phyloP scores from a whole-genome alignment of 768 basidiomycete species.

The Lactifluus echinatus region DNA sequence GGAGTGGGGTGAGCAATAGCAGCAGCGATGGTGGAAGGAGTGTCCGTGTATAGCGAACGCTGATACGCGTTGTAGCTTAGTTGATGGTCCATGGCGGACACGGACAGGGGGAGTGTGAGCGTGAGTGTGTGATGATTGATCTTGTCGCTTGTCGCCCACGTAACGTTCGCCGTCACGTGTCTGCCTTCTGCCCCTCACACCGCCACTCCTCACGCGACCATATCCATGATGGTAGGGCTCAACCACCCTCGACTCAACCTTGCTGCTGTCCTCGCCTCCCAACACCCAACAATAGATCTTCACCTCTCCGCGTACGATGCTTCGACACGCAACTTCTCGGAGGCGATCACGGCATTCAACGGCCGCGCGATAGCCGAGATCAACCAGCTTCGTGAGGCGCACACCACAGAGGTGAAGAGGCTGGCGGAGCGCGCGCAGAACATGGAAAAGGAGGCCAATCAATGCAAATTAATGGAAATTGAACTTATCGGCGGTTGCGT shows the following conservation, averaged over 20 bases:
- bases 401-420: conserved; percentile 54
- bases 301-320: conserved; percentile 50
- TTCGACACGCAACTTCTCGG: conserved; percentile 63
- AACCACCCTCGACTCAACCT: conserved; percentile 35
- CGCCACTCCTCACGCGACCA: background rate
- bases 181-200: background rate
- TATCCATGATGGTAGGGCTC: background rate
- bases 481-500: conserved; percentile 60
- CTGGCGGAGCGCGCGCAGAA: conserved; percentile 51
- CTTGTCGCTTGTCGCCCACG: too few species aligned
- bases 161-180: conserved; percentile 9
- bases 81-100: conserved; percentile 37
- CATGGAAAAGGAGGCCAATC: conserved; percentile 59
- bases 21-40: conserved; percentile 33
- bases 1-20: conserved; percentile 50
- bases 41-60: conserved; percentile 53
- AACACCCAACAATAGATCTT: conserved; percentile 58
- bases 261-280: conserved; percentile 39
- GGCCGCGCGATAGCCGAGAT: conserved; percentile 62
- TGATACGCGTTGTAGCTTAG: conserved; percentile 53
- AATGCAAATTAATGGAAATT: conserved; percentile 72
- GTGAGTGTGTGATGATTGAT: too few species aligned
- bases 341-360: conserved; percentile 65
- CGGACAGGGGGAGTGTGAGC: too few species aligned
- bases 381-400: conserved; percentile 52